Conservation (phyloP, 805 yeast species). For the Grigorovia yakushimaensis region DNA sequence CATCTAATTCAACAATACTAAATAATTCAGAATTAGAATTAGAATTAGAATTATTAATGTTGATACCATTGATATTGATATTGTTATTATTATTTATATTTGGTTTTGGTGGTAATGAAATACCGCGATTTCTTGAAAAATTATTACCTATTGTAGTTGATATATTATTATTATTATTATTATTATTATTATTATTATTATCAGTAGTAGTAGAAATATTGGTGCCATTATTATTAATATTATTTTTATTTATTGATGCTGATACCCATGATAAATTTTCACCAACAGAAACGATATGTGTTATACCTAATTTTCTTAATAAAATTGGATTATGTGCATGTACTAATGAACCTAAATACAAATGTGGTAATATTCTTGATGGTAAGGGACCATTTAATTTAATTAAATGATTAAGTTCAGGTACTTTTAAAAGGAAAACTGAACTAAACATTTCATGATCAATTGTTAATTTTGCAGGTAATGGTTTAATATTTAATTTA, state of each 20-base stretch:
- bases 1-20: slow-evolving; percentile 18
- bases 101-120: slow-evolving; percentile 8
- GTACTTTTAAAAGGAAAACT: slow-evolving; percentile 24
- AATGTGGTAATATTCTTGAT: slow-evolving; percentile 69
- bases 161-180: background rate
- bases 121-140: slow-evolving; percentile 13
- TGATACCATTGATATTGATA: background rate
- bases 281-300: slow-evolving; percentile 76
- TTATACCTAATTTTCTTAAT: slow-evolving; percentile 55
- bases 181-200: background rate
- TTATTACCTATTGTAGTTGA: no score
- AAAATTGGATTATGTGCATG: slow-evolving; percentile 72
- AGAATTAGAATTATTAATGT: no score
- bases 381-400: slow-evolving; percentile 62
- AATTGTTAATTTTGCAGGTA: slow-evolving; percentile 13
- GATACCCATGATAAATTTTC: slow-evolving; percentile 57
- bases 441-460: slow-evolving; percentile 28
- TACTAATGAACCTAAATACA: slow-evolving; percentile 72
- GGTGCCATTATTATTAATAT: background rate
- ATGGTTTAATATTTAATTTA: background rate
- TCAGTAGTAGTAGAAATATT: background rate
- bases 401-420: slow-evolving; percentile 21
- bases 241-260: background rate
- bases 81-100: background rate
- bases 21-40: slow-evolving; percentile 1